Evolutionary conservation across 2,329 filamentous ascomycete species (phyloP).

Genomic region (Aspergillus brasiliensis): DNA sequence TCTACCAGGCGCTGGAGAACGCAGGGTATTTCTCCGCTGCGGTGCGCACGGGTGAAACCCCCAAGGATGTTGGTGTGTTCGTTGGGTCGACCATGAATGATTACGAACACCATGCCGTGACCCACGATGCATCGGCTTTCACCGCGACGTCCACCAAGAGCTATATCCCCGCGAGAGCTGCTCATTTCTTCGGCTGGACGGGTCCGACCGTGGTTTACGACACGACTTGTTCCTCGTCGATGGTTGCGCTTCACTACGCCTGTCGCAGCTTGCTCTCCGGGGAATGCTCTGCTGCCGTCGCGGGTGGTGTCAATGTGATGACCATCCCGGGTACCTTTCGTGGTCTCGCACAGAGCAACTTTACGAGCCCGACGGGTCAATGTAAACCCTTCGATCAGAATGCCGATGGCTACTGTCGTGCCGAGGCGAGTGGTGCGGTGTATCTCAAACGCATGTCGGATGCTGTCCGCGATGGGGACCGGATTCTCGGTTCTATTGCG

Average conservation of each 20-base stretch:
- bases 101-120: slow-evolving; percentile 32
- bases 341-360: slow-evolving; percentile 39
- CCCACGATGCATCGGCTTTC: slow-evolving; percentile 33
- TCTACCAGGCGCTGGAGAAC: slow-evolving; percentile 36
- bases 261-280: slow-evolving; percentile 24
- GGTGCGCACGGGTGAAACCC: background rate
- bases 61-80: slow-evolving; percentile 28
- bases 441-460: slow-evolving; percentile 50
- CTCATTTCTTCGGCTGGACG: slow-evolving; percentile 48
- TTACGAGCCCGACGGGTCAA: slow-evolving; percentile 49
- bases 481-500: slow-evolving; percentile 47
- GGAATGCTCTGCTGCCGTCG: slow-evolving; percentile 32
- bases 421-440: slow-evolving; percentile 49
- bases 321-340: slow-evolving; percentile 27
- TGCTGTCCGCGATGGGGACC: slow-evolving; percentile 50
- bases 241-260: slow-evolving; percentile 37
- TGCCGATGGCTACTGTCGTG: slow-evolving; percentile 56
- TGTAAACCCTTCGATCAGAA: slow-evolving; percentile 52
- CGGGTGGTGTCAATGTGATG: slow-evolving; percentile 40
- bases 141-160: slow-evolving; percentile 23
- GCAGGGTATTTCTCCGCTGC: slow-evolving; percentile 29
- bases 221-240: slow-evolving; percentile 47
- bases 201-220: slow-evolving; percentile 47
- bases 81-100: slow-evolving; percentile 29
- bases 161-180: slow-evolving; percentile 35